A percentile compares a stretch with the other conserved stretches of the same genome.
These are phyloP conservation scores for Spencermartinsiella ligniputridi DNA, from an alignment of 1,139 yeast species.

Conservation along the genomic window DNA sequence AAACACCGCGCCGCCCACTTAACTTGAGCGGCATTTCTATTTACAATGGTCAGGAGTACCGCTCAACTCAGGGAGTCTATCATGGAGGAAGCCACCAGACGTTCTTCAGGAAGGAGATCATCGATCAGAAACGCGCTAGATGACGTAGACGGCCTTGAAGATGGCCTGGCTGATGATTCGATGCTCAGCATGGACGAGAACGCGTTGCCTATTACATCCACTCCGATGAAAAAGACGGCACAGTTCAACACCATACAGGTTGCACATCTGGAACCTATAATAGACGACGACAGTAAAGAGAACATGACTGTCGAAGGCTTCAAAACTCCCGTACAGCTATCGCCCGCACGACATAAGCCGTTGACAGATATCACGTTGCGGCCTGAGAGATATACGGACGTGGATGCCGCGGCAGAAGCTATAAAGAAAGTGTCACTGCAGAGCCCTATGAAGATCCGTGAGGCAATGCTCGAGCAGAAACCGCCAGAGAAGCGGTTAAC, in stretches of 20 bases:
- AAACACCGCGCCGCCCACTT: too few relatives aligned
- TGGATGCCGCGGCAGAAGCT: slow-evolving; percentile 5
- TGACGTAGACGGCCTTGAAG: too few relatives aligned
- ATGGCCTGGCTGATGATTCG: background rate
- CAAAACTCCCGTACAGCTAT: slow-evolving; percentile 1
- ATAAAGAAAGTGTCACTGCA: slow-evolving; percentile 4
- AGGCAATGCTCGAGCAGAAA: slow-evolving; percentile 8
- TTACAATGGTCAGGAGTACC: background rate
- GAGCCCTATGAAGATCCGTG: background rate
- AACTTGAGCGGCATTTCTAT: too few relatives aligned
- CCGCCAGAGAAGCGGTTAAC: slow-evolving; percentile 49
- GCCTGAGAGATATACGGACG: slow-evolving; percentile 4
- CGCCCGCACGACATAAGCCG: slow-evolving; percentile 9
- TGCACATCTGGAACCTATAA: slow-evolving; percentile 22
- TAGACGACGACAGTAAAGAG: slow-evolving; percentile 10
- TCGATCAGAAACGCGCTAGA: too few relatives aligned
- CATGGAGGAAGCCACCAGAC: background rate
- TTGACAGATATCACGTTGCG: slow-evolving; percentile 14
- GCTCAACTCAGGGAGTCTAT: background rate
- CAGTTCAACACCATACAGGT: slow-evolving; percentile 13
- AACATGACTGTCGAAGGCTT: slow-evolving; percentile 3
- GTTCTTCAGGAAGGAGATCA: too few relatives aligned
- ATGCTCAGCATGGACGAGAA: background rate
- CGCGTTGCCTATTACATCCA: slow-evolving; percentile 7
- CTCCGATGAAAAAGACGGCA: slow-evolving; percentile 11